Conservation (phyloP, 768 basidiomycete species). For the Jaapia argillacea region DNA sequence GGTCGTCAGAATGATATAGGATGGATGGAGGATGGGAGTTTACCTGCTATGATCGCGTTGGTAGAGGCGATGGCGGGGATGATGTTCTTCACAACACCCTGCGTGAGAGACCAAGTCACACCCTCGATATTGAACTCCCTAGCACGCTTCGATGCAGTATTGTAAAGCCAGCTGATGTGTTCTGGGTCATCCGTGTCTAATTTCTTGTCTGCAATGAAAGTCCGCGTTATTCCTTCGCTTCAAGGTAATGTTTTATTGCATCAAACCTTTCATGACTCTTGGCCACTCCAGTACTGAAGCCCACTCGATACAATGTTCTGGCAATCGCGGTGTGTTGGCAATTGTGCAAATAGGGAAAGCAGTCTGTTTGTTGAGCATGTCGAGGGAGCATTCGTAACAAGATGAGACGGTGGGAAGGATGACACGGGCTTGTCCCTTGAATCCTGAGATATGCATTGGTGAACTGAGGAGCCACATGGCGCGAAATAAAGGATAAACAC, state of each 20-base stretch:
- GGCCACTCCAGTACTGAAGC: constrained; percentile 99
- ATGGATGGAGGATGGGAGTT: no score
- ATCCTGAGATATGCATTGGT: constrained; percentile 42
- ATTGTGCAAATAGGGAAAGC: constrained; percentile 98
- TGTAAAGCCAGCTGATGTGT: constrained; percentile 90
- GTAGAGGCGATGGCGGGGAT: constrained; percentile 98
- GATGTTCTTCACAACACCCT: constrained; percentile 99
- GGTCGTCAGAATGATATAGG: no score
- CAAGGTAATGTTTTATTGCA: no score
- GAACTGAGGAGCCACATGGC: not conserved
- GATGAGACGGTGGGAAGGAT: constrained; percentile 92
- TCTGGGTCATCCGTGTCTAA: constrained; percentile 97
- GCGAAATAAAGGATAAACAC: constrained; percentile 26
- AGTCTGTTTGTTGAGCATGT: constrained; percentile 97
- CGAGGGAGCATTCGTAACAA: constrained; percentile 96
- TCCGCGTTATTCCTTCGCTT: no score
- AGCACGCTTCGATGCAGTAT: constrained; percentile 70
- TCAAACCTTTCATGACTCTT: constrained; percentile 74
- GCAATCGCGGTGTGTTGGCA: constrained; percentile 94
- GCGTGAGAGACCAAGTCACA: constrained; percentile 94
- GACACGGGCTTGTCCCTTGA: constrained; percentile 96
- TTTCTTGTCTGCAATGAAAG: constrained; percentile 94
- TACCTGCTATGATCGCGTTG: constrained; percentile 95
- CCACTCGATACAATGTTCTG: constrained; percentile 99
- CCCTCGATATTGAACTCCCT: constrained; percentile 96